Base-by-base conservation (phyloP, 148 eudicot genomes). In the Camellia japonica region DNA sequence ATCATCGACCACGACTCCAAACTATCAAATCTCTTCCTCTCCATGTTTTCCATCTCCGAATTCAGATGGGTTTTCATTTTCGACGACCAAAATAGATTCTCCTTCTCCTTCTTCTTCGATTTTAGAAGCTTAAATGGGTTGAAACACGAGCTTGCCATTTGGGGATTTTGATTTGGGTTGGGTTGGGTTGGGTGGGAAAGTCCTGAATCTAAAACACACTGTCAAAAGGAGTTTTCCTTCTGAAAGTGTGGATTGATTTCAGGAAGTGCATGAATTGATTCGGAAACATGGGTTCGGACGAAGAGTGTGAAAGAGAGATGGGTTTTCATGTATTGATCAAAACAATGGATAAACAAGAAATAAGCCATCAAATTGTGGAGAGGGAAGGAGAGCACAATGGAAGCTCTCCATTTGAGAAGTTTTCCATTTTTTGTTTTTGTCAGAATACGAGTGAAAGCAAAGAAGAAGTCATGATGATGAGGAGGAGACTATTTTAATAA, bases 1-100 rank as follows among this genome's bases (percentile, higher is more conserved):
- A 96, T 96, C 99, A 96, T 93, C 4, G 99, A 96, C 99, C 99
- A 96, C 79, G 99, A 96, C 43, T 96, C 99, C 66, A 92, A 80
- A 81, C 99, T 96, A 71, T 96, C 98, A 73, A 96, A 93, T 75
- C 99, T 84, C 87, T 85, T 96, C 86, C 85, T 90, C 69, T 96
- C 99, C 92, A 92, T 88, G 81, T 83, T 90, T 51, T 88, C 90
- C 13, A 65, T 74, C 18, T 91, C 93, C n/a, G 77, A 47, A 51
- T 87, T 91, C 83, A 85, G 78, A 55, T 83, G 81, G 30, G 82
- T 79, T 77, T 86, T 90, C 12, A 81, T 79, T 77, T 86, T 90
- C 12, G 93, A 83, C 1, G 97, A 68, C 7, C 94, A 81, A 66
- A 86, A 65, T 19, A 89, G 81, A 63, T 76, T 80, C n/a, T 89